These are phyloP conservation scores for Hypoxylon fuscum DNA, from an alignment of 495 filamentous ascomycete genomes.

Conservation along the genomic window DNA sequence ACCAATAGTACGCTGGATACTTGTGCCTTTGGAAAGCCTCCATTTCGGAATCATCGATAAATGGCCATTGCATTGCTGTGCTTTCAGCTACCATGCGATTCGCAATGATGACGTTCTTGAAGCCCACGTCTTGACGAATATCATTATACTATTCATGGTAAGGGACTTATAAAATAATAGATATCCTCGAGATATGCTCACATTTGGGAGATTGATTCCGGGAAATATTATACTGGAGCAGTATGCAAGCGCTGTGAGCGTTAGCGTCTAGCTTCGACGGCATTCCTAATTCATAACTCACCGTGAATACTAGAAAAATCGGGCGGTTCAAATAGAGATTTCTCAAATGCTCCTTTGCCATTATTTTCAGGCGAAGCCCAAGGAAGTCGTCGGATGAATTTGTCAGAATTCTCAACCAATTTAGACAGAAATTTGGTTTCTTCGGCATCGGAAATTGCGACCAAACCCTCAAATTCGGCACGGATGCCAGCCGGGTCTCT, in stretches of 20 bases:
- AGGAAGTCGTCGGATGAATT: constrained; percentile 50
- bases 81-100: constrained; percentile 56
- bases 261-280: background rate
- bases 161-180: background rate
- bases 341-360: constrained; percentile 57
- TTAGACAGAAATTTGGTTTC: constrained; percentile 46
- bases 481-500: constrained; percentile 56
- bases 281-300: constrained; percentile 20
- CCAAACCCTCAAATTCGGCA: constrained; percentile 58
- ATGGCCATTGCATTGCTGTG: constrained; percentile 45
- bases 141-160: constrained; percentile 52
- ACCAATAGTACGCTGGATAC: constrained; percentile 52
- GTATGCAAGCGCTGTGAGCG: constrained; percentile 49
- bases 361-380: constrained; percentile 49
- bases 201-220: constrained; percentile 55
- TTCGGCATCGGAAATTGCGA: constrained; percentile 53
- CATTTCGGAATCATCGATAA: constrained; percentile 50
- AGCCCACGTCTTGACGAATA: constrained; percentile 55
- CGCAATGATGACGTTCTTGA: constrained; percentile 60
- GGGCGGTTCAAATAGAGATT: constrained; percentile 49
- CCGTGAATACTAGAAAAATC: constrained; percentile 56
- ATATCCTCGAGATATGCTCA: constrained; percentile 18
- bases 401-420: constrained; percentile 46
- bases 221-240: constrained; percentile 57
- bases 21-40: constrained; percentile 49